phyloP scores from a whole-genome alignment of 495 filamentous ascomycete species.

The Bombardia bombarda region DNA sequence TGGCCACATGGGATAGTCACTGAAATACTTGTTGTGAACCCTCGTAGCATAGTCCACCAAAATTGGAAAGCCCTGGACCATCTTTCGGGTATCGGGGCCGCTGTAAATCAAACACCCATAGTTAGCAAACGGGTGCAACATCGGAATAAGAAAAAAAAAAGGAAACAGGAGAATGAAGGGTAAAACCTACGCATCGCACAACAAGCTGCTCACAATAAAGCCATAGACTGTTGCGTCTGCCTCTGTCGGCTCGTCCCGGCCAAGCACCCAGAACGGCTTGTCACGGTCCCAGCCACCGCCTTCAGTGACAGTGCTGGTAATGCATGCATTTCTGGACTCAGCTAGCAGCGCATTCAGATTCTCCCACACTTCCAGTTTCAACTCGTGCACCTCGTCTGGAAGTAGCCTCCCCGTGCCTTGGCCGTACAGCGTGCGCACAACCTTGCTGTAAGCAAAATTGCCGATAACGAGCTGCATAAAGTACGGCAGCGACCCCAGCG shows the following conservation, averaged over 20 bases:
- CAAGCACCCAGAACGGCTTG: constrained; percentile 49
- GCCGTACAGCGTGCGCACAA: constrained; percentile 34
- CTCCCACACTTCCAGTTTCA: constrained; percentile 47
- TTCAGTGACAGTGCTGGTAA: not conserved
- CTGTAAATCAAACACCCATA: constrained; percentile 20
- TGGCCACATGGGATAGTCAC: constrained; percentile 37
- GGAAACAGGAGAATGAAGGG: not conserved
- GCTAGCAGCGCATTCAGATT: constrained; percentile 30
- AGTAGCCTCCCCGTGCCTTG: constrained; percentile 49
- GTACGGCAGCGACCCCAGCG: constrained; percentile 41
- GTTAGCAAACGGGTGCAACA: not conserved
- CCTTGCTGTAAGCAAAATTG: constrained; percentile 37
- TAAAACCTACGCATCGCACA: constrained; percentile 47
- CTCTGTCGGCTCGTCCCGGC: constrained; percentile 46
- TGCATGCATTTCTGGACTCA: too few relatives aligned
- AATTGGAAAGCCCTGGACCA: constrained; percentile 37
- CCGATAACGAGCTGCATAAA: constrained; percentile 48
- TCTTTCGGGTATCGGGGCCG: constrained; percentile 34
- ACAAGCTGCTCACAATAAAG: constrained; percentile 42
- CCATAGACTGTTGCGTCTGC: constrained; percentile 50
- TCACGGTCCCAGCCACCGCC: constrained; percentile 6
- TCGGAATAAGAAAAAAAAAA: not conserved
- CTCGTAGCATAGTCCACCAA: constrained; percentile 49
- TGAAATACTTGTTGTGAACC: constrained; percentile 52
- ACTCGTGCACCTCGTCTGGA: constrained; percentile 36